Percentiles rank a stretch among this genome's conserved stretches.
phyloP scores from a whole-genome alignment of 331 rosid species.

The Malus hybrid region DNA sequence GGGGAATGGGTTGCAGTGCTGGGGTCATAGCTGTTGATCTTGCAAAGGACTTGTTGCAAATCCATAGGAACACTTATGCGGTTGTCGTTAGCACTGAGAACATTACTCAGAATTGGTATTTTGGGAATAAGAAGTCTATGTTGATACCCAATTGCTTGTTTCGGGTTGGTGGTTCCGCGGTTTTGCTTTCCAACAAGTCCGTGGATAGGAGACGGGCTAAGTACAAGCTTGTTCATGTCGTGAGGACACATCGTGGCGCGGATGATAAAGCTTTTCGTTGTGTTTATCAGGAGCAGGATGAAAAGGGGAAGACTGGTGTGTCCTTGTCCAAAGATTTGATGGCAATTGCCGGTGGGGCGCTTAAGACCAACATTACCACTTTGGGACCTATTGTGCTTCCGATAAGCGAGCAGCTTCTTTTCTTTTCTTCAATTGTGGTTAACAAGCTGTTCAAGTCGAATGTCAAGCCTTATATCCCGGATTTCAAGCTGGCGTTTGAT shows the following conservation, averaged over 20 bases:
- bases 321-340: constrained; percentile 55
- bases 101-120: constrained; percentile 54
- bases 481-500: constrained; percentile 35
- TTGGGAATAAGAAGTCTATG: no score
- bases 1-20: constrained; percentile 68
- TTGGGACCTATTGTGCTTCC: constrained; percentile 64
- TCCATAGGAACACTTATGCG: constrained; percentile 56
- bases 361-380: constrained; percentile 49
- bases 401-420: constrained; percentile 58
- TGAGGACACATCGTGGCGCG: constrained; percentile 49
- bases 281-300: constrained; percentile 60
- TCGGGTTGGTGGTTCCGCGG: constrained; percentile 43
- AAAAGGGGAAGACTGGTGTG: constrained; percentile 50
- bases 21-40: constrained; percentile 65
- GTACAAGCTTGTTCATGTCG: constrained; percentile 50
- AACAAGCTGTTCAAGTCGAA: constrained; percentile 32
- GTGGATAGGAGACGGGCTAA: constrained; percentile 38
- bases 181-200: constrained; percentile 43
- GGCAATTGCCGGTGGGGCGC: constrained; percentile 58
- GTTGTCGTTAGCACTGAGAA: constrained; percentile 61
- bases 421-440: constrained; percentile 37
- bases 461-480: constrained; percentile 33
- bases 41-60: constrained; percentile 46
- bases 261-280: constrained; percentile 59
- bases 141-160: constrained; percentile 37